Conservation (phyloP, 108 stramenopile genomes). For the Conticribra guillardii region DNA sequence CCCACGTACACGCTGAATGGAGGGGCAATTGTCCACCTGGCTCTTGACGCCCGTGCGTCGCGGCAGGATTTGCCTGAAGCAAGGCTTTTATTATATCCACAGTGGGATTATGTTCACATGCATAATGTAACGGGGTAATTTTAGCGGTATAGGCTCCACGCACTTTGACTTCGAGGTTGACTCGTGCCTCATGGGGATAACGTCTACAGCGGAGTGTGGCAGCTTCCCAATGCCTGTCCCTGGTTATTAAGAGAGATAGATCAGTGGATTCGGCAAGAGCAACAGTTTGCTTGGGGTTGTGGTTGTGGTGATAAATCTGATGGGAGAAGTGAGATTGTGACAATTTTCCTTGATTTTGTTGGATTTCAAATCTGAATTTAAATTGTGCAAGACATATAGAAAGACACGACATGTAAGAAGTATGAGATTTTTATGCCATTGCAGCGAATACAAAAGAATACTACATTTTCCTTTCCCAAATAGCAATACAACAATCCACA, state of each 20-base stretch:
- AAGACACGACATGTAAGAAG: no score
- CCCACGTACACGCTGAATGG: conserved; percentile 86
- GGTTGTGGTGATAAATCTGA: background rate
- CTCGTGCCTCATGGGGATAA: conserved; percentile 66
- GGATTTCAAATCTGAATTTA: conserved; percentile 45
- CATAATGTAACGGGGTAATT: conserved; percentile 78
- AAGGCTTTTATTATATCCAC: conserved; percentile 66
- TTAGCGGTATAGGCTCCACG: conserved; percentile 78
- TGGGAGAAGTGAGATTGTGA: background rate
- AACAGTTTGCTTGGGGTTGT: conserved; percentile 14
- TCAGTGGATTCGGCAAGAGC: conserved; percentile 47
- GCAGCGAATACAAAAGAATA: no score
- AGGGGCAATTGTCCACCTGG: conserved; percentile 83
- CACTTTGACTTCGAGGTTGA: conserved; percentile 63
- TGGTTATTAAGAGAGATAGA: conserved; percentile 64
- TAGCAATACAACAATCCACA: background rate
- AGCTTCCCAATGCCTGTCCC: conserved; percentile 66
- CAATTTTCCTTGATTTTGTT: conserved; percentile 1
- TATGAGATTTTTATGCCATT: no score
- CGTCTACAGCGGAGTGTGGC: conserved; percentile 58
- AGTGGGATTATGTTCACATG: conserved; percentile 78
- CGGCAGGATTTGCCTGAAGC: conserved; percentile 61
- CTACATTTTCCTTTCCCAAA: no score
- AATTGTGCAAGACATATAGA: background rate
- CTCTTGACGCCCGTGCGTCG: conserved; percentile 57